Evolutionary conservation across 23 red algal species (phyloP).

Genomic region (Pyropia haitanensis): DNA sequence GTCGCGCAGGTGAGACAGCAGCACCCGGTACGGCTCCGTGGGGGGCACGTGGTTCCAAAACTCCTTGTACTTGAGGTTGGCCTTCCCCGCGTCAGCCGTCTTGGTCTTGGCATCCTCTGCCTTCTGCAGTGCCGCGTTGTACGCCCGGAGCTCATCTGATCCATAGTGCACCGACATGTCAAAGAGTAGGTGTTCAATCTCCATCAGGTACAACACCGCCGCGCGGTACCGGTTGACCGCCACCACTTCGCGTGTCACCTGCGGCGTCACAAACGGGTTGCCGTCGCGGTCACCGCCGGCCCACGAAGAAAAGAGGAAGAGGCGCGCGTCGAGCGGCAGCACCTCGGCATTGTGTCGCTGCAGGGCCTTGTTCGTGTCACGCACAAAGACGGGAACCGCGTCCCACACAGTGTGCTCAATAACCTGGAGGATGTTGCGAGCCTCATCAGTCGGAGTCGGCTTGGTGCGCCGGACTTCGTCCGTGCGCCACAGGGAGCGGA

Average conservation of each 20-base stretch:
- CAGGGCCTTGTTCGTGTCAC: slow-evolving; percentile 60
- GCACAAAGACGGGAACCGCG: slow-evolving; percentile 71
- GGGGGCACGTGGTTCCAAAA: slow-evolving; percentile 99
- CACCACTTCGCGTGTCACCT: slow-evolving; percentile 76
- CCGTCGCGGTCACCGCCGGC: slow-evolving; percentile 98
- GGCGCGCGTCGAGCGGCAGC: slow-evolving; percentile 69
- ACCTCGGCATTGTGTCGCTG: slow-evolving; percentile 27
- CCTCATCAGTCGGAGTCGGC: slow-evolving; percentile 93
- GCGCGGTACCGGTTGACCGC: slow-evolving; percentile 80
- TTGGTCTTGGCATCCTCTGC: slow-evolving; percentile 16
- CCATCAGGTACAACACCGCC: slow-evolving; percentile 58
- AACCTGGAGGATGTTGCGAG: slow-evolving; percentile 75
- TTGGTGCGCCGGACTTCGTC: slow-evolving; percentile 90
- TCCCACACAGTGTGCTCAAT: slow-evolving; percentile 93
- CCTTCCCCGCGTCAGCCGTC: slow-evolving; percentile 22
- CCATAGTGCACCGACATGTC: slow-evolving; percentile 93
- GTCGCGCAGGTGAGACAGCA: slow-evolving; percentile 87
- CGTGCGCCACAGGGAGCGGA: slow-evolving; percentile 75
- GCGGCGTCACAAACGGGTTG: slow-evolving; percentile 92
- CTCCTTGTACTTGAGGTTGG: slow-evolving; percentile 80
- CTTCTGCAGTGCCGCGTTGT: slow-evolving; percentile 48
- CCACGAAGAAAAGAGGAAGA: slow-evolving; percentile 92
- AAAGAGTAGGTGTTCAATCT: slow-evolving; percentile 85
- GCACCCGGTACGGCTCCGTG: slow-evolving; percentile 84
- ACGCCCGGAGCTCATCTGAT: slow-evolving; percentile 72